Evolutionary conservation across 352 stramenopile genomes (phyloP), one percentile per base, ranked within the genome.

Genomic region (Globisporangium perplexum): DNA sequence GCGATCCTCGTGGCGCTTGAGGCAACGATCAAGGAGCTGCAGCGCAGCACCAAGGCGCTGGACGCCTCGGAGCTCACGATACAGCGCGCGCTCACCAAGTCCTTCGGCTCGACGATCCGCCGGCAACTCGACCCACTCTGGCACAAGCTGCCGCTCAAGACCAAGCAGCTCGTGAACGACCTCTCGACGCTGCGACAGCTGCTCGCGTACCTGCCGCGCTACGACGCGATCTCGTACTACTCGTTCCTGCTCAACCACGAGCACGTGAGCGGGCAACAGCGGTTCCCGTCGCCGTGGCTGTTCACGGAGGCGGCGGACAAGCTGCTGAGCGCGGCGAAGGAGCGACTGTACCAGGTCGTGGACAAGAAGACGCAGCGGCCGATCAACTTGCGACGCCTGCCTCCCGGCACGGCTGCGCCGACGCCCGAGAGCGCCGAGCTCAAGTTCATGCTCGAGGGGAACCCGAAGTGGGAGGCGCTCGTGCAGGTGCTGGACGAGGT

Each of bases 161-260:
- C 90, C 0, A 98, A 98, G 59, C 96, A 98, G 74, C 75, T 97
- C 10, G 84, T 96, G n/a, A 66, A 64, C 35, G 83, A 94, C 47
- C 53, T 94, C 17, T 82, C 79, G 33, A 88, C 81, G 6, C 55
- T 94, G 38, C 76, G 80, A 31, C 81, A 94, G 55, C 51, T 93
- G 47, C 94, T 99, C 48, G 78, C 95, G 49, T 95, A 96, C 60
- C 64, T 99, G 33, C 87, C 98, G 53, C 86, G 92, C 23, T 98
- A 98, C 69, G 96, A 99, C 65, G 95, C 93, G 20, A 92, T 99
- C 50, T 94, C 87, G 17, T 99, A 98, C 68, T 98, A 97, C 61
- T 90, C 77, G n/a, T 90, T 98, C 33, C 66, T 99, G 6, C 62
- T 96, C 35, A 90, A 73, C 39, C 86, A 98, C 53, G 90, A 98